Evolutionary conservation across 208 protist genomes (phyloP), one percentile per base, ranked within the genome.

Genomic region (Trypanosoma cruzi): DNA sequence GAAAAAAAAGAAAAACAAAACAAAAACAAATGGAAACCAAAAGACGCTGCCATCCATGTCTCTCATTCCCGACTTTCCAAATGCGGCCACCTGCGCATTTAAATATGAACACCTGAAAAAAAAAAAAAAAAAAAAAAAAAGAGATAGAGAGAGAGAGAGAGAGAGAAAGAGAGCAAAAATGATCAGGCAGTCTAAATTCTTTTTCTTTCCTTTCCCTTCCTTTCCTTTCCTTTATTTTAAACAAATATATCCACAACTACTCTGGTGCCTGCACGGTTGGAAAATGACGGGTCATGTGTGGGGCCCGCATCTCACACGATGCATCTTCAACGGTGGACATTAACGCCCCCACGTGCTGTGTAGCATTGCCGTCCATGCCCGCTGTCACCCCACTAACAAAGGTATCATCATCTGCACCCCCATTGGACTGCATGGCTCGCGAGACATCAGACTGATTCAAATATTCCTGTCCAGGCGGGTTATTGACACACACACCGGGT

Each of bases 181-280:
- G n/a, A n/a, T n/a, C n/a, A n/a, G n/a, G n/a, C n/a, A n/a, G n/a
- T n/a, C n/a, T n/a, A n/a, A n/a, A n/a, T n/a, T n/a, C n/a, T n/a
- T n/a, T n/a, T n/a, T n/a, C n/a, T n/a, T n/a, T n/a, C n/a, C n/a
- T n/a, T n/a, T n/a, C n/a, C n/a, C n/a, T n/a, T n/a, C n/a, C n/a
- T n/a, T n/a, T n/a, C n/a, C n/a, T n/a, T n/a, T n/a, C n/a, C n/a
- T n/a, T n/a, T n/a, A n/a, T n/a, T n/a, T n/a, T n/a, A n/a, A 36
- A 67, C 34, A 50, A 13, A 34, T 16, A 48, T 58, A 42, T 22
- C 26, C 36, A n/a, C 31, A 16, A 3, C 54, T 57, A 59, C 26
- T 68, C 63, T 36, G 32, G 63, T 48, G 63, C 50, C 34, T 57
- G 63, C 7, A 58, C 63, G 6, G 24, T 34, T 32, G 49, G 63